Percentiles rank a stretch among this genome's conserved stretches.
These are phyloP conservation scores for Globisporangium recalcitrans DNA, from an alignment of 352 stramenopile species.

Conservation along the genomic window DNA sequence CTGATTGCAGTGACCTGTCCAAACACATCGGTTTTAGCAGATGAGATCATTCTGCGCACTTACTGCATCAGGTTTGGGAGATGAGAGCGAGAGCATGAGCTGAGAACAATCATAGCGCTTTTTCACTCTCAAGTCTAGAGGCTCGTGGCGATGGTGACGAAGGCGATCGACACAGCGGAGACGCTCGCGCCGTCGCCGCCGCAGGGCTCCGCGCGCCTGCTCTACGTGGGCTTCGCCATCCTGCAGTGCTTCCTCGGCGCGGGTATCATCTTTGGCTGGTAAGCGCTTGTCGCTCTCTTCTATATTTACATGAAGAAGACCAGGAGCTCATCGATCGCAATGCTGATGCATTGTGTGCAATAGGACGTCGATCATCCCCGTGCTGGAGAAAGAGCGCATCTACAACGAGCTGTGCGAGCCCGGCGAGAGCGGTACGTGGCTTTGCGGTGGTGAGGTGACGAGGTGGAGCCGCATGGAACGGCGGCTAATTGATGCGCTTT, in stretches of 20 bases:
- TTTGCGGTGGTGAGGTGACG: not conserved
- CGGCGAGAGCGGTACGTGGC: slow-evolving; percentile 34
- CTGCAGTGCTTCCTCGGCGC: slow-evolving; percentile 58
- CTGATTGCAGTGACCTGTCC: too few species aligned
- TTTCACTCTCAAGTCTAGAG: not conserved
- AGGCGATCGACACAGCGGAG: not conserved
- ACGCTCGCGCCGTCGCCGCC: not conserved
- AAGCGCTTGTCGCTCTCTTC: not conserved
- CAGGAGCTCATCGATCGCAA: not conserved
- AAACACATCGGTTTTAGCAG: not conserved
- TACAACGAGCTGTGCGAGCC: slow-evolving; percentile 48
- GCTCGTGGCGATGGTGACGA: not conserved
- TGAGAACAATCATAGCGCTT: not conserved
- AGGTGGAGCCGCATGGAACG: not conserved
- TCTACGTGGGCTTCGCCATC: slow-evolving; percentile 49
- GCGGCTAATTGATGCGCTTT: not conserved
- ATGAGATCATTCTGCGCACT: too few species aligned
- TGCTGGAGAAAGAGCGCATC: slow-evolving; percentile 52
- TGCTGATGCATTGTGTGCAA: slow-evolving; percentile 3
- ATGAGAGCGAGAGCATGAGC: not conserved
- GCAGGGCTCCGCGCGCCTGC: slow-evolving; percentile 20
- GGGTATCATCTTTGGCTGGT: slow-evolving; percentile 64
- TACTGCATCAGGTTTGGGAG: too few species aligned
- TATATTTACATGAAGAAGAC: not conserved
- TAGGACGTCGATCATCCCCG: slow-evolving; percentile 53